These are phyloP conservation scores for Coniochaeta ligniaria DNA, from an alignment of 2,329 filamentous ascomycete species.

Conservation along the genomic window DNA sequence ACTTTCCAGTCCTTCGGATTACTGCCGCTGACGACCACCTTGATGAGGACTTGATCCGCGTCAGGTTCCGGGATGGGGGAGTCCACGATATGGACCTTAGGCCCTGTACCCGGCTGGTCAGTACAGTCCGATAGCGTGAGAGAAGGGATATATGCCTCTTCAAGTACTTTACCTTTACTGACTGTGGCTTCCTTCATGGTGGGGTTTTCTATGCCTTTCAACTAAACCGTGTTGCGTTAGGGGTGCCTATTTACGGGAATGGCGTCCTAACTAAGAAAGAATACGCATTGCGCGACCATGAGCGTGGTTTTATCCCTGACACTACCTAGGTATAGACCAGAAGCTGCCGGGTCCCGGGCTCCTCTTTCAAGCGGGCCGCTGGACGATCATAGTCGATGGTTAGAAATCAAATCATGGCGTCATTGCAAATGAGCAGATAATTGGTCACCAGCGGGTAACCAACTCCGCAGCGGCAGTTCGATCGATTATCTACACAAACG, in stretches of 20 bases:
- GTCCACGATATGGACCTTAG: constrained; percentile 29
- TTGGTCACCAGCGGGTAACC: not conserved
- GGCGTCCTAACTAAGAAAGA: not conserved
- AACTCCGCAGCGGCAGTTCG: not conserved
- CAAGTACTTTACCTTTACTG: not conserved
- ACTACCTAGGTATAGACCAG: not conserved
- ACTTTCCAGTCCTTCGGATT: constrained; percentile 43
- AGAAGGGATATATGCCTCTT: not conserved
- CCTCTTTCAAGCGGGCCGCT: not conserved
- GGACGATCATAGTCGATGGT: not conserved
- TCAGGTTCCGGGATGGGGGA: constrained; percentile 29
- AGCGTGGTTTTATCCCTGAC: not conserved
- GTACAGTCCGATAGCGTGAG: not conserved
- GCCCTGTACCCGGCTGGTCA: constrained; percentile 12
- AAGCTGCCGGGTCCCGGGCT: not conserved
- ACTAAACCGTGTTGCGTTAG: not conserved
- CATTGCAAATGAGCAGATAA: not conserved
- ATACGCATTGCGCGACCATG: not conserved
- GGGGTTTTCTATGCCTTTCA: not conserved
- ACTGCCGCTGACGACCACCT: constrained; percentile 32
- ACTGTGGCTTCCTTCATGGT: constrained; percentile 1
- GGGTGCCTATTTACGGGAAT: not conserved
- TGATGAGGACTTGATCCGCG: constrained; percentile 32
- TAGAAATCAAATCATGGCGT: not conserved
- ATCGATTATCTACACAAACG: not conserved